Percentiles rank a stretch among this genome's conserved stretches.
Conservation (phyloP, 106 monocot genomes). For the Dendrobium huoshanense region DNA sequence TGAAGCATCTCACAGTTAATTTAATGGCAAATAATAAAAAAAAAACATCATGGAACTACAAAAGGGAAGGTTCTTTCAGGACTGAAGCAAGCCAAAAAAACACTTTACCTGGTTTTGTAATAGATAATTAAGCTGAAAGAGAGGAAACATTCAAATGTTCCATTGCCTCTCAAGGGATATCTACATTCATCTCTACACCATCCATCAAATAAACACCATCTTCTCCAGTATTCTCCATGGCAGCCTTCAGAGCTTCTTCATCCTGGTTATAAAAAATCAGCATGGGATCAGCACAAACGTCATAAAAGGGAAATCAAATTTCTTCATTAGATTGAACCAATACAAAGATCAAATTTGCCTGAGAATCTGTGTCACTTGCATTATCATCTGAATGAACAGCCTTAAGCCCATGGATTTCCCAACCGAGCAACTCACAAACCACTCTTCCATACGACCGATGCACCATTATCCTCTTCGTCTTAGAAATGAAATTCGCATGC, state of each 20-base stretch:
- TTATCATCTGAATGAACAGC: conserved; percentile 28
- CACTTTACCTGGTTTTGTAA: neutral
- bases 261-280: neutral
- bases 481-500: conserved; percentile 37
- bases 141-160: neutral
- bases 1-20: neutral
- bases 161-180: neutral
- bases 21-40: neutral
- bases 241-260: neutral
- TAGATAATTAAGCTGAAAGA: neutral
- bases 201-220: neutral
- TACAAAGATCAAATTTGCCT: neutral
- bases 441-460: conserved; percentile 52
- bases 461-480: conserved; percentile 30
- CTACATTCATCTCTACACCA: neutral
- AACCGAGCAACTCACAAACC: conserved; percentile 53
- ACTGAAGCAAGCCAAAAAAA: neutral
- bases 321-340: neutral
- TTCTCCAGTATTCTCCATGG: neutral
- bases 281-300: neutral
- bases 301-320: neutral
- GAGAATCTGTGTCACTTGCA: neutral
- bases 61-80: neutral
- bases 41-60: no score
- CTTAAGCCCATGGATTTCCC: conserved; percentile 24